Conservation (phyloP, 2,329 filamentous ascomycete genomes). For the Rachicladosporium sp. region DNA sequence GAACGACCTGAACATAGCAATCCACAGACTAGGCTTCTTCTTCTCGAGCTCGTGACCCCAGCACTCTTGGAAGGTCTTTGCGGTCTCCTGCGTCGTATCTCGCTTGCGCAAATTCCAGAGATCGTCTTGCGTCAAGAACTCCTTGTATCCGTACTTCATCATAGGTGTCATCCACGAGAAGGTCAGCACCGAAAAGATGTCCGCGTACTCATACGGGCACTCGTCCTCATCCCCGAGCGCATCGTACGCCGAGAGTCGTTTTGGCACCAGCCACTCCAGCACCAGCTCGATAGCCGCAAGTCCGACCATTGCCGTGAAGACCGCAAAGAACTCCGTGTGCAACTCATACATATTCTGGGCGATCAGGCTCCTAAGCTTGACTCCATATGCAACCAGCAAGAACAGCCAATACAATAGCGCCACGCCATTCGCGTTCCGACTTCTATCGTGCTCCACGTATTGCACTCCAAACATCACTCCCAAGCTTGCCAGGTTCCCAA, state of each 20-base stretch:
- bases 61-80: conserved; percentile 54
- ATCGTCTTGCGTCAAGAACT: conserved; percentile 86
- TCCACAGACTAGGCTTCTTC: conserved; percentile 69
- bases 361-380: conserved; percentile 79
- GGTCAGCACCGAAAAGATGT: conserved; percentile 82
- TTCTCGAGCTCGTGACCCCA: conserved; percentile 68
- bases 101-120: conserved; percentile 78
- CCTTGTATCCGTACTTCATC: conserved; percentile 89
- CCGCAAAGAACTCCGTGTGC: conserved; percentile 61
- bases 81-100: conserved; percentile 68
- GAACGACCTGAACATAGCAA: conserved; percentile 72
- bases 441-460: conserved; percentile 73
- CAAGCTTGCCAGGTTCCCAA: conserved; percentile 59
- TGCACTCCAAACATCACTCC: conserved; percentile 66
- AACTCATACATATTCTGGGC: conserved; percentile 59
- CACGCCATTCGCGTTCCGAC: conserved; percentile 74
- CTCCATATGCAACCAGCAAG: conserved; percentile 60
- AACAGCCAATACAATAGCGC: conserved; percentile 89
- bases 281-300: conserved; percentile 59
- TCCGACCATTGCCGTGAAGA: conserved; percentile 60
- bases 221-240: conserved; percentile 56
- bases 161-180: conserved; percentile 98
- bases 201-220: conserved; percentile 78
- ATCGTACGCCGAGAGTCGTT: conserved; percentile 57
- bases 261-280: conserved; percentile 80